phyloP scores from a whole-genome alignment of 73 alveolate species.

The Stentor coeruleus region DNA sequence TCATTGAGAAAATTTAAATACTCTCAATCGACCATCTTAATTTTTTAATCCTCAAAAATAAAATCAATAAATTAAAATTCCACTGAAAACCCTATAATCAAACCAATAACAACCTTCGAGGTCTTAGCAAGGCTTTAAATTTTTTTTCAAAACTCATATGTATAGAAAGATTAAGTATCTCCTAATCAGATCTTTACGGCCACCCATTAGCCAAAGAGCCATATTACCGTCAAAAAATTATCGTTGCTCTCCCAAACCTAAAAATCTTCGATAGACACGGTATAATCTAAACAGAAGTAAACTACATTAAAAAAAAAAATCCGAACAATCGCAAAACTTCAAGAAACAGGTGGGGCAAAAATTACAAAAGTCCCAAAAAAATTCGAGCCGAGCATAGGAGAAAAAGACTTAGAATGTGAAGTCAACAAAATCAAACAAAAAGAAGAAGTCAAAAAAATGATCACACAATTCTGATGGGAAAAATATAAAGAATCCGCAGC shows the following conservation, averaged over 20 bases:
- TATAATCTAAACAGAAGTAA: slow-evolving; percentile 43
- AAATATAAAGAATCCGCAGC: slow-evolving; percentile 57
- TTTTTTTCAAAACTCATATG: slow-evolving; percentile 65
- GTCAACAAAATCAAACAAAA: slow-evolving; percentile 58
- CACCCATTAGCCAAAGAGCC: slow-evolving; percentile 98
- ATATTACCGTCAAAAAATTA: slow-evolving; percentile 86
- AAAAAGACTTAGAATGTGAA: slow-evolving; percentile 79
- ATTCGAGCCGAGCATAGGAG: slow-evolving; percentile 72
- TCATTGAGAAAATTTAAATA: no score
- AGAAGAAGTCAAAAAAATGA: slow-evolving; percentile 38
- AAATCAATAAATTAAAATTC: slow-evolving; percentile 76
- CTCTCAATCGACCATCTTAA: no score
- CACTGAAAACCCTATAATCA: slow-evolving; percentile 73
- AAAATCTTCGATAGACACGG: slow-evolving; percentile 87
- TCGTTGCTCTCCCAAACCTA: slow-evolving; percentile 75
- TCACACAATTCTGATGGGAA: slow-evolving; percentile 7
- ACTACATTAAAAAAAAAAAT: slow-evolving; percentile 77
- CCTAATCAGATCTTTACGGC: slow-evolving; percentile 16
- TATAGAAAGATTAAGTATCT: slow-evolving; percentile 56
- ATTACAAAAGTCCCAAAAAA: slow-evolving; percentile 55
- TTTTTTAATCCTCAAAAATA: no score
- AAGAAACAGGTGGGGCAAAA: slow-evolving; percentile 42
- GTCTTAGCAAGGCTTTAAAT: slow-evolving; percentile 73
- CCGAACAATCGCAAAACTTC: slow-evolving; percentile 54
- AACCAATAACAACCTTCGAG: slow-evolving; percentile 78